Conservation (phyloP, 306 rosid species). For the Fragaria ananassa region DNA sequence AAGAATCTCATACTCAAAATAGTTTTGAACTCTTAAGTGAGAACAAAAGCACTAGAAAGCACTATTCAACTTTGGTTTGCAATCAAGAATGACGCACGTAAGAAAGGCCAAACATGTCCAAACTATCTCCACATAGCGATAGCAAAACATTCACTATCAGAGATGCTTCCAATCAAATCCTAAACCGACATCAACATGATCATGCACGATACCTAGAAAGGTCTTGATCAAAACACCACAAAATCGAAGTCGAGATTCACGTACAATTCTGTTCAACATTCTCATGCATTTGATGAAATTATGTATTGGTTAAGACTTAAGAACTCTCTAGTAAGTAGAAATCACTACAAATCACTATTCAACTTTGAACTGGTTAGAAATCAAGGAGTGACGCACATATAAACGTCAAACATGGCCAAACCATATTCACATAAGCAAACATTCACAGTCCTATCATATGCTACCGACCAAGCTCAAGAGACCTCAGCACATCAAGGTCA, state of each 20-base stretch:
- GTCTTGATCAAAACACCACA: neutral
- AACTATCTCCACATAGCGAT: neutral
- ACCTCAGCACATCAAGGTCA: neutral
- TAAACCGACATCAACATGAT: neutral
- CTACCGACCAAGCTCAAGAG: neutral
- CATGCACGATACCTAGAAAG: neutral
- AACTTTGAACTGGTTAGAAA: neutral
- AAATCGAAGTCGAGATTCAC: no score
- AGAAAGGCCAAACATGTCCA: neutral
- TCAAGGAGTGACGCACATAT: neutral
- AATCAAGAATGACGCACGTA: neutral
- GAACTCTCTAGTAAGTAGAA: neutral
- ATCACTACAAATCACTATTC: neutral
- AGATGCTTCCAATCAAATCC: neutral
- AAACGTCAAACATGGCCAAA: neutral
- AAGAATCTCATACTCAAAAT: slow-evolving; percentile 12
- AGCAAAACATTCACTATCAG: neutral
- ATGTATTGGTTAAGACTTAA: no score
- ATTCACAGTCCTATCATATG: no score
- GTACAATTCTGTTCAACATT: no score
- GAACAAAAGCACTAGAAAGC: neutral
- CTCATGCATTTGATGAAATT: no score
- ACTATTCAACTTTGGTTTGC: slow-evolving; percentile 14
- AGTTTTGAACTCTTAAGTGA: slow-evolving; percentile 2
- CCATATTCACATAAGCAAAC: neutral